These are phyloP conservation scores for Fusarium tjaetaba DNA, from an alignment of 2,329 filamentous ascomycete species.

Conservation along the genomic window DNA sequence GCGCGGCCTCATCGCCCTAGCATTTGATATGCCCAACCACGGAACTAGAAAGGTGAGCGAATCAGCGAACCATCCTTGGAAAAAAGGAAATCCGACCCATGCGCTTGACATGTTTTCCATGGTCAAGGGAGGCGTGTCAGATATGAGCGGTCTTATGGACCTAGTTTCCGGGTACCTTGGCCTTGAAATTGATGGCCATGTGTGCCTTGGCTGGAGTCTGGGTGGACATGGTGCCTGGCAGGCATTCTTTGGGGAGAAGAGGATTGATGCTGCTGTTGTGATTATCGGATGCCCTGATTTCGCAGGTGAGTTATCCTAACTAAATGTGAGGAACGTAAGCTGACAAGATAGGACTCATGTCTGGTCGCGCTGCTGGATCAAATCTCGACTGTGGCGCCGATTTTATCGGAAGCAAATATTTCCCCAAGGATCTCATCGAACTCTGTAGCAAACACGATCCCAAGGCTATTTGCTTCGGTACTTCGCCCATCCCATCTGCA, in stretches of 20 bases:
- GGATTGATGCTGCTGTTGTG: conserved; percentile 80
- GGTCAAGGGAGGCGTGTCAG: conserved; percentile 77
- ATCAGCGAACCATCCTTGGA: conserved; percentile 81
- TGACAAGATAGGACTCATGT: conserved; percentile 67
- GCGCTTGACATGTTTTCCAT: conserved; percentile 91
- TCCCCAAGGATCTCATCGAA: conserved; percentile 74
- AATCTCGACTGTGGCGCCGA: conserved; percentile 63
- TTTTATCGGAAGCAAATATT: conserved; percentile 82
- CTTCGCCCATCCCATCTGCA: conserved; percentile 49
- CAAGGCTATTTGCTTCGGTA: conserved; percentile 75
- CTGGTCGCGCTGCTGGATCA: conserved; percentile 77
- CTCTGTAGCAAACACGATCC: conserved; percentile 77
- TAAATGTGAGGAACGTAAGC: not conserved
- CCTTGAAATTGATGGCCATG: conserved; percentile 66
- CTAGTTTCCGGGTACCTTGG: conserved; percentile 77
- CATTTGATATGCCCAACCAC: conserved; percentile 95
- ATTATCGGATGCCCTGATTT: conserved; percentile 94
- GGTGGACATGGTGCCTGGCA: conserved; percentile 93
- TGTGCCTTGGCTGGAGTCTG: conserved; percentile 84
- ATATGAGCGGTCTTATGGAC: conserved; percentile 80
- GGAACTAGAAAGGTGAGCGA: conserved; percentile 76
- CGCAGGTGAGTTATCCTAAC: conserved; percentile 59
- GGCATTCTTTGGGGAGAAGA: conserved; percentile 78
- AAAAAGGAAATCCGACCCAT: conserved; percentile 79
- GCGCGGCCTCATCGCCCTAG: conserved; percentile 78